These are phyloP conservation scores for Clathrospora elynae DNA, from an alignment of 2,329 filamentous ascomycete genomes.

Conservation along the genomic window DNA sequence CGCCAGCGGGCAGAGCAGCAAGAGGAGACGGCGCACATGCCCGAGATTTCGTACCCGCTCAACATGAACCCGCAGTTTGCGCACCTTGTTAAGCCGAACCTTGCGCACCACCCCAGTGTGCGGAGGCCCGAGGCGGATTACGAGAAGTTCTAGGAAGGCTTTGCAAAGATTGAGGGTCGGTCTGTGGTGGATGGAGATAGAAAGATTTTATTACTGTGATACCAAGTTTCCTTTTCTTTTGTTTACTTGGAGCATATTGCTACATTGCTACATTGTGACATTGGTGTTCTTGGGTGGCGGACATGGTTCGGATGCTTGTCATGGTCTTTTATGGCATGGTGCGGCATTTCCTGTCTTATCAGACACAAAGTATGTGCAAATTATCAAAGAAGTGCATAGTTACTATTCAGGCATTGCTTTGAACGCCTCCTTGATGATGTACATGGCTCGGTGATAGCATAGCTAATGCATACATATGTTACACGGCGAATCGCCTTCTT, in stretches of 20 bases:
- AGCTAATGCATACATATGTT: slow-evolving; percentile 23
- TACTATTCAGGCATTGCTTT: not conserved
- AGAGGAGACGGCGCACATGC: slow-evolving; percentile 52
- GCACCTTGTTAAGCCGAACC: slow-evolving; percentile 60
- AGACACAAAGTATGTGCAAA: slow-evolving; percentile 3
- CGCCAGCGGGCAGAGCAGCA: slow-evolving; percentile 37
- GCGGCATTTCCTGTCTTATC: not conserved
- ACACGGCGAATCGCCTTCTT: slow-evolving; percentile 12
- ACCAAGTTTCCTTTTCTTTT: slow-evolving; percentile 36
- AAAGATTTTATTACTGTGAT: slow-evolving; percentile 32
- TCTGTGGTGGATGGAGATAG: not conserved
- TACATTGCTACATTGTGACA: slow-evolving; percentile 13
- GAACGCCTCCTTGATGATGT: slow-evolving; percentile 4
- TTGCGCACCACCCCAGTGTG: slow-evolving; percentile 59
- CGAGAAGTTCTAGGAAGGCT: slow-evolving; percentile 31
- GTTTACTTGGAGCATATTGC: slow-evolving; percentile 8
- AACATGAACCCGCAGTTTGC: slow-evolving; percentile 59
- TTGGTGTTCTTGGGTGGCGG: slow-evolving; percentile 10
- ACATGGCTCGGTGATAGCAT: slow-evolving; percentile 16
- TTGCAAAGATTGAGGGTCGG: not conserved
- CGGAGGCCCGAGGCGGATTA: slow-evolving; percentile 38
- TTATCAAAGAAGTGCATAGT: slow-evolving; percentile 1
- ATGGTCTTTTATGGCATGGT: slow-evolving; percentile 1
- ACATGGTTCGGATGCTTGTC: no score
- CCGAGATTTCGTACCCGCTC: slow-evolving; percentile 63